These are phyloP conservation scores for Pezicula carpinea DNA, from an alignment of 2,329 filamentous ascomycete species.

Conservation along the genomic window DNA sequence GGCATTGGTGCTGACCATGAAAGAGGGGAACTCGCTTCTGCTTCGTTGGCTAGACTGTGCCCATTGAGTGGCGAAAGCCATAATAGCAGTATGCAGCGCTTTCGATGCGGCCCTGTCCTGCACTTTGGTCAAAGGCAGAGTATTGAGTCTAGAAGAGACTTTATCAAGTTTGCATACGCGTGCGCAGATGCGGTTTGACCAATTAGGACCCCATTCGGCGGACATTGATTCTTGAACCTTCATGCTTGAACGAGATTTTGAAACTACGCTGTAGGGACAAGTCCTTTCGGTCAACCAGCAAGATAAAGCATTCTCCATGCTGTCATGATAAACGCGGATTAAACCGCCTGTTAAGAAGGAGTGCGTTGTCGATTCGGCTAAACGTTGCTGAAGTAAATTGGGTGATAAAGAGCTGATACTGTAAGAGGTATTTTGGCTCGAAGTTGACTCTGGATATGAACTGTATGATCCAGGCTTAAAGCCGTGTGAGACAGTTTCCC, in stretches of 20 bases:
- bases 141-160: constrained; percentile 34
- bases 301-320: constrained; percentile 46
- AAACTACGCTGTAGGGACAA: constrained; percentile 40
- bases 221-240: constrained; percentile 10
- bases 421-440: background rate
- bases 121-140: constrained; percentile 34
- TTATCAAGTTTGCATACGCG: constrained; percentile 45
- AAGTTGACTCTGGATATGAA: background rate
- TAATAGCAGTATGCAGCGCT: constrained; percentile 44
- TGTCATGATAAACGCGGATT: constrained; percentile 48
- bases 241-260: background rate
- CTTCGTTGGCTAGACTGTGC: constrained; percentile 32
- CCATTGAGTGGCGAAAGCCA: constrained; percentile 51
- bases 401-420: background rate
- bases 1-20: background rate
- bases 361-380: background rate
- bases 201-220: constrained; percentile 34
- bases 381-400: background rate
- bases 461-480: background rate
- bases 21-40: constrained; percentile 7
- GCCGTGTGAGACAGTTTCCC: no score
- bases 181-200: constrained; percentile 45
- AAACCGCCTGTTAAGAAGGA: constrained; percentile 37
- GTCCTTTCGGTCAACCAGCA: constrained; percentile 51
- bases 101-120: constrained; percentile 40